These are phyloP conservation scores for Pedinophyceae sp. DNA, from an alignment of 139 green algal species.

Conservation along the genomic window DNA sequence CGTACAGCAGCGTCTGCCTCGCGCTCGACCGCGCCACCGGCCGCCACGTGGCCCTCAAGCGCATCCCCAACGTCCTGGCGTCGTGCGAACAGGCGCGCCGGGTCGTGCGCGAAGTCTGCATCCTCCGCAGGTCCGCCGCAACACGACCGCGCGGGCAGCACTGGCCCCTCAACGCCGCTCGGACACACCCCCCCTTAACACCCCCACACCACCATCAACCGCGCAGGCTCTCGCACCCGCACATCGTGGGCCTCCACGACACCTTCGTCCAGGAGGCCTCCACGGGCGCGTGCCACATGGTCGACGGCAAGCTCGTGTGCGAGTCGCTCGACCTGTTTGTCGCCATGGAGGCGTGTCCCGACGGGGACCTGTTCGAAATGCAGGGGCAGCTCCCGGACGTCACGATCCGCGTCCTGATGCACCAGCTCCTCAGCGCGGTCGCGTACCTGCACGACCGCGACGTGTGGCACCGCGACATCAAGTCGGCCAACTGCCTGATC, in stretches of 20 bases:
- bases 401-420: not conserved
- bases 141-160: too few relatives aligned
- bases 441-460: not conserved
- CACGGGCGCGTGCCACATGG: not conserved
- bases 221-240: not conserved
- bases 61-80: not conserved
- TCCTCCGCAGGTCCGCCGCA: too few relatives aligned
- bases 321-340: not conserved
- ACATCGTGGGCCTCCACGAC: not conserved
- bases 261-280: not conserved
- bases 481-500: slow-evolving; percentile 12
- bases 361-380: not conserved
- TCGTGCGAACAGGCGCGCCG: not conserved
- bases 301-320: not conserved
- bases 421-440: not conserved
- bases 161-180: too few relatives aligned
- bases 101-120: not conserved
- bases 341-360: not conserved
- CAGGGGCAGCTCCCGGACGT: not conserved
- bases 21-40: not conserved
- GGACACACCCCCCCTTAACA: too few relatives aligned
- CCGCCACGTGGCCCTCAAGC: not conserved
- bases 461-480: slow-evolving; percentile 12
- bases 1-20: not conserved
- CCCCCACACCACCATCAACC: too few relatives aligned